Base-by-base conservation (phyloP, 352 stramenopile species). In the Pythium dissimile region DNA sequence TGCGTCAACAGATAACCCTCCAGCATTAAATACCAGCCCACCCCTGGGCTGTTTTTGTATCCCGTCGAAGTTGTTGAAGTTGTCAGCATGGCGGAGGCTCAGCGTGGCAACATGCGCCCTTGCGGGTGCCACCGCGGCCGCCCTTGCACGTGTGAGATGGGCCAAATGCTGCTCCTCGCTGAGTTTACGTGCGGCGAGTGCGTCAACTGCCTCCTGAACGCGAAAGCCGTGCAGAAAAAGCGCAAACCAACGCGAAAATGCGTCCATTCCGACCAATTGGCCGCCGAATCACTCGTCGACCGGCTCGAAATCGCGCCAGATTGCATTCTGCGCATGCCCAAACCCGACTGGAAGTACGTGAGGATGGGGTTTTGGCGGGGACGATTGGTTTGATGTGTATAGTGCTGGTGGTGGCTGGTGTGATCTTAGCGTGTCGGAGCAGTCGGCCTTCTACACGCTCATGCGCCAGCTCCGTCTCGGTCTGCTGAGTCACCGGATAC, bases 81-180 rank as follows among this genome's bases (percentile, higher is more conserved):
- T 54, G 35, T 6, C 10, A 55, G 16, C 24, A 75, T 66, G 64
- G 54, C 59, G 9, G 63, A 64, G 4, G 39, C 54, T 12, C 37
- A 51, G 45, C 45, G 39, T 28, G 75, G 80, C 39, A 87, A 80
- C 46, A 89, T 88, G 80, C 71, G 72, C 28, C 45, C 58, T 37
- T 89, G 80, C 30, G 80, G 80, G 12, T 89, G 80, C 28, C 80
- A 84, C 32, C 62, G 55, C 34, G 80, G 80, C 0, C 73, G 80
- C 2, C 77, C 80, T 2, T 88, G 80, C 24, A 75, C 67, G 21
- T 89, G 80, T 24, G 77, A 82, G 52, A 86, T 88, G 77, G 64
- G 60, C 10, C 20, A 32, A 7, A 7, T 51, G 18, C 15, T 48
- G 41, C 20, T 23, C 21, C 15, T 27, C 13, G 16, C n/a, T 21